Base-by-base conservation (phyloP, 176 grass and related monocot species). In the Oryza longistaminata region DNA sequence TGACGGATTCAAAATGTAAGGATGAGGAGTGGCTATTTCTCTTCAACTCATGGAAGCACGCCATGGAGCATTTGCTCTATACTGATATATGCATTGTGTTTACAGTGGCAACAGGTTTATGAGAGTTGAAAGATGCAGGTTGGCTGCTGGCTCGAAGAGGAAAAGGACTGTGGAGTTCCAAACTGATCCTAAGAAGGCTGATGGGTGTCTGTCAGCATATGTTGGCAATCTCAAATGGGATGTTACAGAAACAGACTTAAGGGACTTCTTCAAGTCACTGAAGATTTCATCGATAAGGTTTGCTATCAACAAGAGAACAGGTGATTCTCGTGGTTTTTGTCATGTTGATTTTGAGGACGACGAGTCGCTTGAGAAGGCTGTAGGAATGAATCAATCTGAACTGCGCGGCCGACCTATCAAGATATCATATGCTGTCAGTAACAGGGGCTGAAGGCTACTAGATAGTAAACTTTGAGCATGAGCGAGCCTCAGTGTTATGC, bases 321-420 rank as follows among this genome's bases (percentile, higher is more conserved):
- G 93, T 27, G 78, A 55, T 70, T 91, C 78, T 49, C 82, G 88
- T 1, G 96, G 96, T 48, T 99, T 96, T 82, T 91, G 90, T 44
- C 93, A 99, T 66, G 64, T 96, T 25, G 96, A 99, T 84, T 96
- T 99, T 43, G 73, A 96, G 70, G 93, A 98, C 5, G 93, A 94
- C 0, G 67, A 94, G 8, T 99, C 93, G 0, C 88, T 96, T 42
- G 93, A 96, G 79, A 90, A 85, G 81, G 93, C 91, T 53, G 76
- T 99, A 9, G 80, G 77, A 33, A 92, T 94, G 90, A 94, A 96
- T 39, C 93, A 99, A 65, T 77, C 71, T 83, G 88, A 92, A 40
- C 68, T 96, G 58, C 75, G 73, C 2, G 91, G 96, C 11, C 88
- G 93, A 21, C 89, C 96, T 64, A 83, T 96, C 22, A 95, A 94